phyloP scores from a whole-genome alignment of 2,329 filamentous ascomycete species.

The Dichotomopilus funicola region DNA sequence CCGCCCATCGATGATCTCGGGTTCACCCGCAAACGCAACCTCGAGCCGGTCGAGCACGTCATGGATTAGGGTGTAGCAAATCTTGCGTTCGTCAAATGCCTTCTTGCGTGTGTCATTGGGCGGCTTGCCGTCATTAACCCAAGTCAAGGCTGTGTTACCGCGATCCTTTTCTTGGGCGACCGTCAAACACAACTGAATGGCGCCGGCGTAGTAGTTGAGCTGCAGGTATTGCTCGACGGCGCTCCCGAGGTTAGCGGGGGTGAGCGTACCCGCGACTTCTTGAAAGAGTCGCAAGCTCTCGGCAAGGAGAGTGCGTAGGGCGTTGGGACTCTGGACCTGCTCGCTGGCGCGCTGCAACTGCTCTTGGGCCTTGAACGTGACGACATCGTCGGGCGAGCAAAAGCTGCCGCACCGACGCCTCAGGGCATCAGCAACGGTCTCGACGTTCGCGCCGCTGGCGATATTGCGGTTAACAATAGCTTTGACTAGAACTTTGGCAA shows the following conservation, averaged over 20 bases:
- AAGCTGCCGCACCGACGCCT: slow-evolving; percentile 90
- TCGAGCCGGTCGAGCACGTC: slow-evolving; percentile 75
- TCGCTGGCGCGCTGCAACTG: slow-evolving; percentile 84
- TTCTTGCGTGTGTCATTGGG: slow-evolving; percentile 60
- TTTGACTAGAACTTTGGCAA: slow-evolving; percentile 92
- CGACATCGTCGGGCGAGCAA: slow-evolving; percentile 93
- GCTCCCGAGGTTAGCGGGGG: slow-evolving; percentile 69
- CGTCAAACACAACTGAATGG: slow-evolving; percentile 76
- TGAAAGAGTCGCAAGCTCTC: slow-evolving; percentile 86
- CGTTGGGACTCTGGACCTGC: slow-evolving; percentile 65
- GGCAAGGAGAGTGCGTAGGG: slow-evolving; percentile 71
- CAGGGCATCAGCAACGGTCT: slow-evolving; percentile 93
- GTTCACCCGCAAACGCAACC: slow-evolving; percentile 57
- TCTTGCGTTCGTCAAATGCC: slow-evolving; percentile 63
- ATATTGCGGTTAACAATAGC: slow-evolving; percentile 98
- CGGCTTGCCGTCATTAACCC: slow-evolving; percentile 79
- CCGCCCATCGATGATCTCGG: slow-evolving; percentile 70
- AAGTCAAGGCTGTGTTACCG: slow-evolving; percentile 75
- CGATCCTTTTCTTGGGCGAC: slow-evolving; percentile 83
- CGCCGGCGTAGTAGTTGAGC: slow-evolving; percentile 87
- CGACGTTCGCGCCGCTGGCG: slow-evolving; percentile 91
- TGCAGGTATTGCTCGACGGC: slow-evolving; percentile 73
- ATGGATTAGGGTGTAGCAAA: slow-evolving; percentile 84
- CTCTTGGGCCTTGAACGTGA: slow-evolving; percentile 98
- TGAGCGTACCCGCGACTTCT: slow-evolving; percentile 77